A percentile compares a stretch with the other conserved stretches of the same genome.
phyloP scores from a whole-genome alignment of 192 early-diverging fungal species.

The Backusella australiensis region DNA sequence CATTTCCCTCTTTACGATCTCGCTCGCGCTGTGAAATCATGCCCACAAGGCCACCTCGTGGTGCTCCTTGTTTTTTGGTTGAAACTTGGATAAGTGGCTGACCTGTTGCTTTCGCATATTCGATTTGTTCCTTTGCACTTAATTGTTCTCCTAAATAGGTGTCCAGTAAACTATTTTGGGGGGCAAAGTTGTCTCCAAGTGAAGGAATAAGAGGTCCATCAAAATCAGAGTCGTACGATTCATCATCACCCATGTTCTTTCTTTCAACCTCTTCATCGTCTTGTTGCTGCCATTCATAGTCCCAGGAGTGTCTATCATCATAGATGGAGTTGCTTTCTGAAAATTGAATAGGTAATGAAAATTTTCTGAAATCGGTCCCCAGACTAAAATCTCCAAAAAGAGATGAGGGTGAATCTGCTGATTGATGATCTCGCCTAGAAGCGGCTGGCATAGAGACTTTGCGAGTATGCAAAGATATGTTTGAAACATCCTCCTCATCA shows the following conservation, averaged over 20 bases:
- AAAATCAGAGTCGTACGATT: slow-evolving; percentile 20
- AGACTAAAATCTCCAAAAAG: slow-evolving; percentile 32
- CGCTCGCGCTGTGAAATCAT: slow-evolving; percentile 38
- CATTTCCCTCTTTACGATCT: slow-evolving; percentile 19
- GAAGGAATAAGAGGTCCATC: slow-evolving; percentile 33
- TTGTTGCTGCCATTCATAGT: not conserved
- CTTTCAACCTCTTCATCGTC: slow-evolving; percentile 6
- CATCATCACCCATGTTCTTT: slow-evolving; percentile 19
- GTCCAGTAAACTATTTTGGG: slow-evolving; percentile 32
- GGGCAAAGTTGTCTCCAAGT: slow-evolving; percentile 36
- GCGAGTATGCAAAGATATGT: slow-evolving; percentile 11
- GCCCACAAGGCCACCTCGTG: slow-evolving; percentile 34
- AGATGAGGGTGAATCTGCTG: slow-evolving; percentile 21
- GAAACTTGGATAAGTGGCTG: slow-evolving; percentile 41
- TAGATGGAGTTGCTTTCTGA: not conserved
- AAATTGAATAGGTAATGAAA: not conserved
- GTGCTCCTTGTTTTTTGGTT: slow-evolving; percentile 25
- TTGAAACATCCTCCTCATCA: not conserved
- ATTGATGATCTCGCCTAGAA: not conserved
- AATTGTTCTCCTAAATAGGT: slow-evolving; percentile 28
- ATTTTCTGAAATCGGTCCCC: slow-evolving; percentile 27
- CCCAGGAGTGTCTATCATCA: slow-evolving; percentile 12
- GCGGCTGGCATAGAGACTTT: slow-evolving; percentile 12
- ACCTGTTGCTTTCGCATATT: slow-evolving; percentile 37
- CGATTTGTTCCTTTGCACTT: slow-evolving; percentile 37